phyloP scores from a whole-genome alignment of 169 alveolate genomes.

The Ichthyophthirius multifiliis region DNA sequence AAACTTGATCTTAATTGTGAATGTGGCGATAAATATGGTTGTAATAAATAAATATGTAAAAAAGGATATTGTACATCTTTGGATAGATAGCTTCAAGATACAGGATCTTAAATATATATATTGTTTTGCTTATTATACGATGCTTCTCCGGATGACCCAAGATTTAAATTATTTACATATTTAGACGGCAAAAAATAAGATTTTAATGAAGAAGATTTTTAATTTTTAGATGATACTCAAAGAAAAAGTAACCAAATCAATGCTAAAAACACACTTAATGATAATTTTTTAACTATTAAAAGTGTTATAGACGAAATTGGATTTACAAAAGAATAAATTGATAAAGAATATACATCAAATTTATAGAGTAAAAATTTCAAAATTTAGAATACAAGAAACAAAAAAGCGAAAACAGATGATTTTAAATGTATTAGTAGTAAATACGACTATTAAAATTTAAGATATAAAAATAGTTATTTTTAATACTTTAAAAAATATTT shows the following conservation, averaged over 20 bases:
- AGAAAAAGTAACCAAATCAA: too few species aligned
- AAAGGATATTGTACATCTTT: neutral
- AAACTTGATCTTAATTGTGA: neutral
- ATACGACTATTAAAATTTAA: too few species aligned
- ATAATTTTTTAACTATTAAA: neutral
- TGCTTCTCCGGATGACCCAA: neutral
- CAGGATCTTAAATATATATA: conserved; percentile 1
- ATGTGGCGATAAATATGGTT: neutral
- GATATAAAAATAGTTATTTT: neutral
- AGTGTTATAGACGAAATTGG: neutral
- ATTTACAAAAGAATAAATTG: neutral
- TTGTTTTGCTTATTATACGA: neutral
- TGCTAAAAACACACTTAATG: too few species aligned
- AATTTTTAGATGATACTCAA: too few species aligned
- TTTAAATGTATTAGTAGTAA: neutral
- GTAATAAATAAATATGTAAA: neutral
- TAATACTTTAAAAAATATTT: neutral
- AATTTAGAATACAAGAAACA: neutral
- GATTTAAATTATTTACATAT: neutral
- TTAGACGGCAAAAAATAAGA: neutral
- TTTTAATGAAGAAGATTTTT: neutral
- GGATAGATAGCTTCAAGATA: neutral
- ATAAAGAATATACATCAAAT: neutral
- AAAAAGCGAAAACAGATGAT: neutral
- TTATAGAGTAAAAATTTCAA: neutral